phyloP scores from a whole-genome alignment of 352 stramenopile genomes.

The Pythium insidiosum region DNA sequence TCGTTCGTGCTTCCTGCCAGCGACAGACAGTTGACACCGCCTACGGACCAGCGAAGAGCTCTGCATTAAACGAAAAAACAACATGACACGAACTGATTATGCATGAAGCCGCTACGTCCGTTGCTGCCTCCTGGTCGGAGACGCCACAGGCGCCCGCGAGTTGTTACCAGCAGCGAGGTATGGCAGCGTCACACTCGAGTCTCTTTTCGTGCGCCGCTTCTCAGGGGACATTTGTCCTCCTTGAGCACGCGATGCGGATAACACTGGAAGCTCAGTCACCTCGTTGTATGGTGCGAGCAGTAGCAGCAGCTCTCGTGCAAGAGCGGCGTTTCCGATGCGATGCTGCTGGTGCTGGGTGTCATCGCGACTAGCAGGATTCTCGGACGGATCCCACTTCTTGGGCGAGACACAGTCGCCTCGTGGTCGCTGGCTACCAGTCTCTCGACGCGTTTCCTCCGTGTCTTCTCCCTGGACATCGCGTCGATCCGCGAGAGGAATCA shows the following conservation, averaged over 20 bases:
- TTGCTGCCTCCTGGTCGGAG: too few relatives aligned
- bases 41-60: too few relatives aligned
- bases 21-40: too few relatives aligned
- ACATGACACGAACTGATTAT: too few relatives aligned
- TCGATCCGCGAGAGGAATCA: slow-evolving; percentile 39
- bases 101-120: too few relatives aligned
- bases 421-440: slow-evolving; percentile 12
- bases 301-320: slow-evolving; percentile 53
- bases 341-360: slow-evolving; percentile 9
- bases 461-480: slow-evolving; percentile 10
- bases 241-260: too few relatives aligned
- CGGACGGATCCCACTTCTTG: neutral
- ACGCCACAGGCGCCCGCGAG: neutral
- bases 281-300: slow-evolving; percentile 50
- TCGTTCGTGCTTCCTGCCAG: too few relatives aligned
- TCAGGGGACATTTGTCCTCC: neutral
- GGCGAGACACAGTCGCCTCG: slow-evolving; percentile 5
- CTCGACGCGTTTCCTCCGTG: slow-evolving; percentile 21
- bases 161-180: too few relatives aligned
- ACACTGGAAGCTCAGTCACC: too few relatives aligned
- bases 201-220: neutral
- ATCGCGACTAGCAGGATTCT: neutral
- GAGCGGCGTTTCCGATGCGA: slow-evolving; percentile 27
- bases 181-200: neutral
- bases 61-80: too few relatives aligned